Evolutionary conservation across 768 basidiomycete species (phyloP), one percentile per base, ranked within the genome.

Genomic region (Lentinus brumalis): DNA sequence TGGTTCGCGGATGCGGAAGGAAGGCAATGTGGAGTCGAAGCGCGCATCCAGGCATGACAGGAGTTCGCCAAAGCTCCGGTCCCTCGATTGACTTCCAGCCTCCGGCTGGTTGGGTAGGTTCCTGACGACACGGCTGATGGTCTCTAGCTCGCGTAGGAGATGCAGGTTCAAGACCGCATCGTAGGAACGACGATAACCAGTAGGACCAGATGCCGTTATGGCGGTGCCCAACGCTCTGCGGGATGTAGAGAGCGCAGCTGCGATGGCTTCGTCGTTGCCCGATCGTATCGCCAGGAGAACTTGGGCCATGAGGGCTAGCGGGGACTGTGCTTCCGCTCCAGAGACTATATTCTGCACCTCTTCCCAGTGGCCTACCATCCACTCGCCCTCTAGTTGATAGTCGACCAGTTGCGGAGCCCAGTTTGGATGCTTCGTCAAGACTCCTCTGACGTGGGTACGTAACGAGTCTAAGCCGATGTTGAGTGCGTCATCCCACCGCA

Each of bases 311-410:
- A 88, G 84, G 38, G 88, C 79, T 30, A 89, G 81, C 0, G 93
- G 79, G 0, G 83, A 80, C 21, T 82, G 78, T 12, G 76, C 72
- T n/a, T 80, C 74, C 16, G 80, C 77, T 31, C 75, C 77, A 41
- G 79, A 76, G 21, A 87, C 81, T 45, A 92, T 78, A 16, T 76
- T 74, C 53, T 85, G 80, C 15, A 99, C 90, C 53, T 91, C 89
- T 2, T 83, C 80, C 95, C 96, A 98, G 65, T 95, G 94, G 5
- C 94, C 91, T 38, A 94, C 89, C 85, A 96, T 96, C 89, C 95
- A 96, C 1, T 94, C 92, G 62, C 94, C 92, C 77, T 99, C 96
- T 11, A 91, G 86, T 67, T 94, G 91, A 70, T 94, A 98, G 0
- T 88, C 87, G 6, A 88, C 85, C 11, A 99, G 78, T 3, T 82